Base-by-base conservation (phyloP, 2,329 filamentous ascomycete species). In the Penicillium glabrum region DNA sequence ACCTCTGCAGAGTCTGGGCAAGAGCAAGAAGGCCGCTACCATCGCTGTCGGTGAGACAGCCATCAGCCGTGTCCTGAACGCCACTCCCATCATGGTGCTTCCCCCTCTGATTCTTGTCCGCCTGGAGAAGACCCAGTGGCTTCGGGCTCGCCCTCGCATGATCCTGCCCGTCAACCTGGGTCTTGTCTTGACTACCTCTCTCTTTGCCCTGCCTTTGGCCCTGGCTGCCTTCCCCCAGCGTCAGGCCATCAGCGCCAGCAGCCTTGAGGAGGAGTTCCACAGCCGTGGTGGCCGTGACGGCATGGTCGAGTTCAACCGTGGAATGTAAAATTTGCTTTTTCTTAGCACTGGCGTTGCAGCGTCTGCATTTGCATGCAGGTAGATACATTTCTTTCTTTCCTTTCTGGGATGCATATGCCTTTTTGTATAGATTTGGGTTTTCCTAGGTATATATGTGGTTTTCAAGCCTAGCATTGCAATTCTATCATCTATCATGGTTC, bases 81-180 rank as follows among this genome's bases (percentile, higher is more conserved):
- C 91, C 59, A 96, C 90, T 13, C 95, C 95, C 11, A 95, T 99
- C 78, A 99, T 99, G 95, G 92, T 96, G 14, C 81, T 99, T 46
- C 95, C 95, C 43, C 91, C 95, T 23, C 80, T 99, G 71, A 78
- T 96, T 24, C 83, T 99, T 53, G 89, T 98, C 51, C 83, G 87
- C 64, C 80, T 99, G 67, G 93, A 99, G 82, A 84, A 87, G 75
- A 90, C 86, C 51, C 82, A 88, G 58, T 98, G 91, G 91, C 77
- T 98, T 67, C 86, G 87, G 78, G 80, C 82, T 60, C 85, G 90
- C 62, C 95, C 93, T 7, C 82, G 87, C 57, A 80, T 93, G 75
- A 89, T 91, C 11, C 79, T 89, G 55, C 91, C 93, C 0, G 80
- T 97, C 46, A 99, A 99, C 76, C 76, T 99, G 60, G 91, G 83